These are phyloP conservation scores for Phyllostachys edulis DNA, from an alignment of 176 grass and related monocot species.

Conservation along the genomic window DNA sequence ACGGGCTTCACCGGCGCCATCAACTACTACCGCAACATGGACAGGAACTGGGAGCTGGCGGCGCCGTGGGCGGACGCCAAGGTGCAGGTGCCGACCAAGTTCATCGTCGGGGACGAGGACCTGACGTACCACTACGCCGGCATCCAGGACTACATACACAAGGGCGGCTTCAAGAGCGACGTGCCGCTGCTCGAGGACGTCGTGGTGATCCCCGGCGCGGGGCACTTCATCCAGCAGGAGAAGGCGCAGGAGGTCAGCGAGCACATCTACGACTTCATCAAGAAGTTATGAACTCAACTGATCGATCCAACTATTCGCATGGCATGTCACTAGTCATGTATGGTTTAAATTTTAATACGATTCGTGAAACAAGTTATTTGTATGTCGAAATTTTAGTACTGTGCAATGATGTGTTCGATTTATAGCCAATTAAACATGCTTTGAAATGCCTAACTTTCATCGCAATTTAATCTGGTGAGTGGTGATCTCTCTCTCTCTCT, in stretches of 20 bases:
- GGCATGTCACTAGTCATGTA: no score
- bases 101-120: constrained; percentile 53
- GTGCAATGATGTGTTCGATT: neutral
- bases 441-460: neutral
- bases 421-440: neutral
- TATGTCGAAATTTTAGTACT: no score
- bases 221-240: constrained; percentile 52
- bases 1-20: constrained; percentile 47
- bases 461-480: no score
- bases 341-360: no score
- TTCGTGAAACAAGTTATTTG: no score
- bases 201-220: constrained; percentile 38
- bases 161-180: constrained; percentile 51
- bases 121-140: constrained; percentile 43
- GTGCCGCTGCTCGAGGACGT: constrained; percentile 50
- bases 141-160: constrained; percentile 60
- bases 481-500: no score
- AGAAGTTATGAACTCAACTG: constrained; percentile 28
- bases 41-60: constrained; percentile 57
- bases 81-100: constrained; percentile 42
- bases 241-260: constrained; percentile 37
- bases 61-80: constrained; percentile 52
- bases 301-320: no score
- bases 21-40: constrained; percentile 64
- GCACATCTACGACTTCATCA: constrained; percentile 48